A percentile compares a stretch with the other conserved stretches of the same genome.
Conservation (phyloP, 2,329 filamentous ascomycete genomes). For the Annulohypoxylon truncatum region DNA sequence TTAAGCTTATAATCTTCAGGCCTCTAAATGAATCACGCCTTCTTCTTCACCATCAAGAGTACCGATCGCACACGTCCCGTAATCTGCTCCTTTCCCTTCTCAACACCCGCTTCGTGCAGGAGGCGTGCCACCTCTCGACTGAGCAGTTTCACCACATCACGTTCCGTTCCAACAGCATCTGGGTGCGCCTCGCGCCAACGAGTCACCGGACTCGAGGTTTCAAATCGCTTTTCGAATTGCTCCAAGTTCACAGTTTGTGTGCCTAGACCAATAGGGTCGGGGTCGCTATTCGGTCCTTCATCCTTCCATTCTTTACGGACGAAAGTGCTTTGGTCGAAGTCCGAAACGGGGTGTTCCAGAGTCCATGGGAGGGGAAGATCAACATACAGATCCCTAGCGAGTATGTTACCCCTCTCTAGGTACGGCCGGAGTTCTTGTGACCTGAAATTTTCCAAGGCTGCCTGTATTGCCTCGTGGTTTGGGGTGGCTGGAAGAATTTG, state of each 20-base stretch:
- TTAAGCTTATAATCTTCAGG: background rate
- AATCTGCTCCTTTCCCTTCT: slow-evolving; percentile 18
- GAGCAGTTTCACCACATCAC: slow-evolving; percentile 4
- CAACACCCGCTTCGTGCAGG: slow-evolving; percentile 15
- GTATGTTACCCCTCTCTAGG: background rate
- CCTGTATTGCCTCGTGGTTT: slow-evolving; percentile 14
- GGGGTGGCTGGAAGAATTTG: slow-evolving; percentile 3
- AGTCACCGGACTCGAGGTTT: slow-evolving; percentile 13
- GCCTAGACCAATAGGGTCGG: background rate
- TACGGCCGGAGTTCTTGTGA: background rate
- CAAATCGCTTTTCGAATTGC: slow-evolving; percentile 9
- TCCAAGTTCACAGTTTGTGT: background rate
- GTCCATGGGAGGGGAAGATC: slow-evolving; percentile 14
- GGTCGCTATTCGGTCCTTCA: background rate
- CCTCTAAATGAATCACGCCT: background rate
- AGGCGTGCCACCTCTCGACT: slow-evolving; percentile 5
- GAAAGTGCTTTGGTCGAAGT: slow-evolving; percentile 8
- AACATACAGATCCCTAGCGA: background rate
- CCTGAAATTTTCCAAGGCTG: background rate
- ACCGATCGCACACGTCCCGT: slow-evolving; percentile 5
- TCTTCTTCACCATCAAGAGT: slow-evolving; percentile 17
- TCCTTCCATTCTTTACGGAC: slow-evolving; percentile 9
- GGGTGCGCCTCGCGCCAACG: slow-evolving; percentile 20
- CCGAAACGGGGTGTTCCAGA: background rate
- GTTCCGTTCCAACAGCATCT: slow-evolving; percentile 12